Conservation (phyloP, 2,329 filamentous ascomycete species). For the Colletotrichum sp. region DNA sequence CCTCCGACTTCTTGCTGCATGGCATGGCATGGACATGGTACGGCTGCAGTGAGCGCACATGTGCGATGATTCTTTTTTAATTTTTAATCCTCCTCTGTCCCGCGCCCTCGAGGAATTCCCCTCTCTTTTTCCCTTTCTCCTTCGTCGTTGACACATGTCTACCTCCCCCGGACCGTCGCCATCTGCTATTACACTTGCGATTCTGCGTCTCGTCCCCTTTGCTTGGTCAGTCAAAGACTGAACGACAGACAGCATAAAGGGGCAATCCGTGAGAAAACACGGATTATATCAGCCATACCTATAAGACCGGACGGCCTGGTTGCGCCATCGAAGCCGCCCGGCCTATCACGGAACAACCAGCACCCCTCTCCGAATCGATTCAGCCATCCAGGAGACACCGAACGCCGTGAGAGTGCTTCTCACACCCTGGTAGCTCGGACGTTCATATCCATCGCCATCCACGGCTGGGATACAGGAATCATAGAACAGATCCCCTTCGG, state of each 20-base stretch:
- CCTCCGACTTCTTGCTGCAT: conserved; percentile 10
- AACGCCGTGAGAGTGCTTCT: neutral
- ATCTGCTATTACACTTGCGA: neutral
- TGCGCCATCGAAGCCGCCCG: neutral
- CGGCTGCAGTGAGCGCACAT: conserved; percentile 17
- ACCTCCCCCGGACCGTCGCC: neutral
- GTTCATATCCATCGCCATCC: neutral
- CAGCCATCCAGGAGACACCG: neutral
- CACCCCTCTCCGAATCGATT: neutral
- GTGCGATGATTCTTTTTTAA: conserved; percentile 13
- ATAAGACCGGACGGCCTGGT: conserved; percentile 11
- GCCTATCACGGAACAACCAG: conserved; percentile 8
- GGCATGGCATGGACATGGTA: conserved; percentile 14
- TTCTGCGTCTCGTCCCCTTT: neutral
- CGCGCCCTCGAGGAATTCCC: neutral
- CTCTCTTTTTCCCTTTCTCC: neutral
- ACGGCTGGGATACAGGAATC: neutral
- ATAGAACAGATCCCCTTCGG: neutral
- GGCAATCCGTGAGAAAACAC: neutral
- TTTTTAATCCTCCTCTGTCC: conserved; percentile 16
- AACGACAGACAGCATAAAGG: neutral
- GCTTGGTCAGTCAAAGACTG: neutral
- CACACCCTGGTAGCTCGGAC: neutral
- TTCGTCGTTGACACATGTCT: conserved; percentile 15
- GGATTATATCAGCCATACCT: conserved; percentile 6